Evolutionary conservation across 2,329 filamentous ascomycete species (phyloP).

Genomic region (Fusarium bulbicola): DNA sequence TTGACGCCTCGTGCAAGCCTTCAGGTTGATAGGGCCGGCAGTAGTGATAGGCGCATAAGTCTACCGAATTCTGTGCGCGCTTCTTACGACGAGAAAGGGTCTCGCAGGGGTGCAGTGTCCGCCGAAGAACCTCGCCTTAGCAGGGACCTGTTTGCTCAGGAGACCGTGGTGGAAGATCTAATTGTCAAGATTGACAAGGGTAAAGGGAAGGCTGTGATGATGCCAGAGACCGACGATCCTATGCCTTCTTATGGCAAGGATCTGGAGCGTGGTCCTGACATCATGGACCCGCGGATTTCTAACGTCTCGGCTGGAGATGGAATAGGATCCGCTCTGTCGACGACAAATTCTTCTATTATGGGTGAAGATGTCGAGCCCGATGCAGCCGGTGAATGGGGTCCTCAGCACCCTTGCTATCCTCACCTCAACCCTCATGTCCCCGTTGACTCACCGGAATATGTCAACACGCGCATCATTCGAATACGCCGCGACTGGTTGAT

Average conservation of each 20-base stretch:
- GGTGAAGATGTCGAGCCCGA: constrained; percentile 72
- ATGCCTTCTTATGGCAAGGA: constrained; percentile 57
- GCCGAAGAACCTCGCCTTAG: constrained; percentile 27
- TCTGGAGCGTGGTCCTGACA: constrained; percentile 63
- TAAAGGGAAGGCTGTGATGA: constrained; percentile 61
- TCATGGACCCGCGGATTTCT: constrained; percentile 56
- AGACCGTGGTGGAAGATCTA: constrained; percentile 17
- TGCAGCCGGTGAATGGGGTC: constrained; percentile 86
- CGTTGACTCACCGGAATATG: constrained; percentile 75
- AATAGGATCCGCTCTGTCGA: constrained; percentile 65
- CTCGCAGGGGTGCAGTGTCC: constrained; percentile 45
- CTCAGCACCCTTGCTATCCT: constrained; percentile 92
- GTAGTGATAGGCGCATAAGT: constrained; percentile 60
- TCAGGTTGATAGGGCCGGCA: constrained; percentile 58
- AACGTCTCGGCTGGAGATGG: constrained; percentile 60
- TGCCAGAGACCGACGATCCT: constrained; percentile 48
- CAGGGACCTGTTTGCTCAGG: constrained; percentile 18
- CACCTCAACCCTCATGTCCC: constrained; percentile 94
- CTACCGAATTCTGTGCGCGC: constrained; percentile 63
- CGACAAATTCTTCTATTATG: constrained; percentile 68
- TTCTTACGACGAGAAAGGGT: constrained; percentile 62
- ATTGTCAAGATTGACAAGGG: constrained; percentile 55
- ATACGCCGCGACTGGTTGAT: constrained; percentile 92
- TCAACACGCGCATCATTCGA: constrained; percentile 86
- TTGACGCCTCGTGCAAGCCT: constrained; percentile 58